A percentile compares a stretch with the other conserved stretches of the same genome.
Conservation (phyloP, 2,329 filamentous ascomycete species). For the Gremmenia infestans region DNA sequence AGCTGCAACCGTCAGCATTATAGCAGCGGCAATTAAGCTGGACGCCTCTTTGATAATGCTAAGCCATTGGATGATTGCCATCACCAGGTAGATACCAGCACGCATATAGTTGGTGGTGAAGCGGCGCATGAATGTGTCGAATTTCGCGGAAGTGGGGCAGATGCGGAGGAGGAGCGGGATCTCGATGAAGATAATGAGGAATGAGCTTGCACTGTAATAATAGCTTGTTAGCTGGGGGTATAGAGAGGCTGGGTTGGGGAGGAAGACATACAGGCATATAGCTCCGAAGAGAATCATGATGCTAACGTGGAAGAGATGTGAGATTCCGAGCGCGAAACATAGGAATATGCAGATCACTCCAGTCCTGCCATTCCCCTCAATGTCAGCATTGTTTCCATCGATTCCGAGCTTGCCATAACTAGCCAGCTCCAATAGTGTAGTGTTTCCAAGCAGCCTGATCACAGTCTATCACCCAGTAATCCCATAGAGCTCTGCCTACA, state of each 20-base stretch:
- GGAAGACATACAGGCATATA: slow-evolving; percentile 47
- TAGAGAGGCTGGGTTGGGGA: background rate
- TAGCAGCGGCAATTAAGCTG: slow-evolving; percentile 78
- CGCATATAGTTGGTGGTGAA: slow-evolving; percentile 98
- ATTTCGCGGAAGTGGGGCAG: slow-evolving; percentile 87
- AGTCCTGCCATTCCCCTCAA: slow-evolving; percentile 44
- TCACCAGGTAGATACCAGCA: slow-evolving; percentile 75
- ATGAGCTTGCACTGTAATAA: slow-evolving; percentile 54
- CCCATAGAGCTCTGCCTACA: background rate
- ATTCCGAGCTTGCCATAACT: background rate
- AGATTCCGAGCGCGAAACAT: slow-evolving; percentile 64
- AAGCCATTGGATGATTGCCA: slow-evolving; percentile 81
- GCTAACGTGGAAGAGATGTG: slow-evolving; percentile 57
- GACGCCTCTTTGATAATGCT: slow-evolving; percentile 62
- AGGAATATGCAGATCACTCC: slow-evolving; percentile 67
- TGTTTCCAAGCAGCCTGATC: too few relatives aligned
- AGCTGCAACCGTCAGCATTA: slow-evolving; percentile 72
- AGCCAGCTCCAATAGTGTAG: too few relatives aligned
- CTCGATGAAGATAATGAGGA: slow-evolving; percentile 79
- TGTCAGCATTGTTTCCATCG: slow-evolving; percentile 10
- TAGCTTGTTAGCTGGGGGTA: slow-evolving; percentile 7
- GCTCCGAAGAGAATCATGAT: slow-evolving; percentile 40
- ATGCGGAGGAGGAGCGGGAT: slow-evolving; percentile 93
- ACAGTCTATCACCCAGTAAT: too few relatives aligned
- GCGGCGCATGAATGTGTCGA: slow-evolving; percentile 83